These are phyloP conservation scores for Boletales sp. DNA, from an alignment of 768 basidiomycete species.

Conservation along the genomic window DNA sequence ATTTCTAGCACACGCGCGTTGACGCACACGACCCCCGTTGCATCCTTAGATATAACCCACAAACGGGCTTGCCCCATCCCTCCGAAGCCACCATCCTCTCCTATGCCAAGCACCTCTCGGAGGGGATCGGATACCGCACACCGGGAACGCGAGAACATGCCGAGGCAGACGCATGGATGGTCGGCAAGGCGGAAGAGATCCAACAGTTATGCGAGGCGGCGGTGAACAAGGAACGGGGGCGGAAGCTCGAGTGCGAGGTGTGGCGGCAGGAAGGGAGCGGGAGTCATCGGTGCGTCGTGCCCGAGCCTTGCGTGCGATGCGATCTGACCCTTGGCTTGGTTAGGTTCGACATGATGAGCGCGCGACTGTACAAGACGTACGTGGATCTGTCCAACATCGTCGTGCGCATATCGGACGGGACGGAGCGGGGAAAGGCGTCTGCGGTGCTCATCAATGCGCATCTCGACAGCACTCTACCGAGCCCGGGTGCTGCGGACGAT, in stretches of 20 bases:
- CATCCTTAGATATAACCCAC: conserved; percentile 39
- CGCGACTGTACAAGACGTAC: conserved; percentile 82
- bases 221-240: conserved; percentile 35
- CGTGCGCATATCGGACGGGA: conserved; percentile 79
- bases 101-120: conserved; percentile 66
- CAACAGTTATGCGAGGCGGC: conserved; percentile 59
- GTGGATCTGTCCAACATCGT: conserved; percentile 86
- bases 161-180: conserved; percentile 78
- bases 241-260: conserved; percentile 84
- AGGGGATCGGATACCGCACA: conserved; percentile 86
- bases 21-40: neutral
- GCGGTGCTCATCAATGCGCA: conserved; percentile 88
- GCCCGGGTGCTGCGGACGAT: conserved; percentile 88
- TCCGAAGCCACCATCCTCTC: conserved; percentile 68
- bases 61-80: conserved; percentile 61
- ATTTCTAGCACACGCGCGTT: too few relatives aligned
- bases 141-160: conserved; percentile 91
- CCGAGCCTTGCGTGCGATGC: too few relatives aligned
- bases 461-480: conserved; percentile 85
- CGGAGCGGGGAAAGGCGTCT: conserved; percentile 66
- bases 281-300: conserved; percentile 60
- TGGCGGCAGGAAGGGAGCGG: conserved; percentile 90
- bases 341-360: conserved; percentile 91
- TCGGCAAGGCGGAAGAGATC: conserved; percentile 59
- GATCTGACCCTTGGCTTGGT: neutral